Conservation (phyloP, 345 rosid species). For the Populus ilicifolia region DNA sequence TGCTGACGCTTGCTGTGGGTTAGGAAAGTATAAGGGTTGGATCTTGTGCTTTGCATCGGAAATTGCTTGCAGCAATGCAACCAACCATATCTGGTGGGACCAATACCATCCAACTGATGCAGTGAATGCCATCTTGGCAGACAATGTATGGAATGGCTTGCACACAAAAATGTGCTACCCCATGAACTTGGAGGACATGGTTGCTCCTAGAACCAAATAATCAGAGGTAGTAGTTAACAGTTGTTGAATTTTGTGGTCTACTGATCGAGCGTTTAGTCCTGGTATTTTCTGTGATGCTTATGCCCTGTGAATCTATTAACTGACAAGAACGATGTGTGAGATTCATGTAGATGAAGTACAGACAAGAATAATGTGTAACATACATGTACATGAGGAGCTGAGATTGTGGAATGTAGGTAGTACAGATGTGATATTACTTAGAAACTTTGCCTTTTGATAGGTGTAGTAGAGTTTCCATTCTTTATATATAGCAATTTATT, state of each 20-base stretch:
- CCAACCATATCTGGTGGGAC: conserved; percentile 83
- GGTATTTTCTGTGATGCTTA: no score
- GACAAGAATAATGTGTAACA: not conserved
- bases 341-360: not conserved
- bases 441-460: no score
- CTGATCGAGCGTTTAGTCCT: not conserved
- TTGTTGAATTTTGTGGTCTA: not conserved
- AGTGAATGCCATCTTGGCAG: conserved; percentile 78
- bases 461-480: no score
- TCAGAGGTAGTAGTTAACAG: not conserved
- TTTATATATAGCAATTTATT: no score
- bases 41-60: conserved; percentile 68
- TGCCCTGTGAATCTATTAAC: no score
- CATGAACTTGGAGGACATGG: conserved; percentile 54
- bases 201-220: conserved; percentile 16
- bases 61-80: conserved; percentile 74
- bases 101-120: conserved; percentile 88
- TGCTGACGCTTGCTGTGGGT: conserved; percentile 79
- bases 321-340: not conserved
- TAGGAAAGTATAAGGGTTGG: conserved; percentile 83
- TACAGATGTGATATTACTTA: not conserved
- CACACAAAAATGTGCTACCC: conserved; percentile 84
- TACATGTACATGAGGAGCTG: not conserved
- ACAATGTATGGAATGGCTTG: conserved; percentile 77
- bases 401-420: conserved; percentile 1